Base-by-base conservation (phyloP, 2,329 filamentous ascomycete species). In the Sporothrix pseudoabietina region DNA sequence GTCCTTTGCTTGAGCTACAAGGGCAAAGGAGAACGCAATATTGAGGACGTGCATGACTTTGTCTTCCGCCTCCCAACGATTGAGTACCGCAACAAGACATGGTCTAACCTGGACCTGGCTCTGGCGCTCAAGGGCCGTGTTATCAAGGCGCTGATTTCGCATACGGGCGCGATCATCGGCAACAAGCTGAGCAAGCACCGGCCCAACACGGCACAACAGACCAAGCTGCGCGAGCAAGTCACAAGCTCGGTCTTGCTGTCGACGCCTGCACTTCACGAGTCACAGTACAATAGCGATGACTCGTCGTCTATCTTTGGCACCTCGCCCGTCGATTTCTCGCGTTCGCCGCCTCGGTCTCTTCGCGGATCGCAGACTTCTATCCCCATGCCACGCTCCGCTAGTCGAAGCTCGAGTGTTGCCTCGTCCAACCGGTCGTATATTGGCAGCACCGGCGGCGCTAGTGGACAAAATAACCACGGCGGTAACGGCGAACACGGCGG, bases 41-140 rank as follows among this genome's bases (percentile, higher is more conserved):
- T 99, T 73, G 94, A 98, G 83, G 97, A 99, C 81, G 92, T 99
- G 19, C 95, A 99, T 82, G 92, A 98, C 79, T 97, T 99, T 77
- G 96, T 99, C 68, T 99, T 99, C 87, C 91, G 94, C 47, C 89
- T 99, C 83, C 96, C 96, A 3, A 92, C 92, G 1, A 90, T 99
- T 65, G 96, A 99, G 81, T 98, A 97, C 84, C 90, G 94, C 76
- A 99, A 99, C 86, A 99, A 99, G 85, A 98, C 94, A 9, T 99
- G 96, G 96, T 98, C 94, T 7, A 99, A 98, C 80, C 87, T 99
- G 7, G 96, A 99, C 79, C 88, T 99, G 10, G 94, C 95, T 0
- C 86, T 98, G 66, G 92, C 94, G 16, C 87, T 99, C 71, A 98
- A 99, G 84, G 97, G 94, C 80, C 94, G 97, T 65, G 92, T 98